Percentiles rank a stretch among this genome's conserved stretches.
phyloP scores from a whole-genome alignment of 495 filamentous ascomycete genomes.

The Hypoxylon lenormandii region DNA sequence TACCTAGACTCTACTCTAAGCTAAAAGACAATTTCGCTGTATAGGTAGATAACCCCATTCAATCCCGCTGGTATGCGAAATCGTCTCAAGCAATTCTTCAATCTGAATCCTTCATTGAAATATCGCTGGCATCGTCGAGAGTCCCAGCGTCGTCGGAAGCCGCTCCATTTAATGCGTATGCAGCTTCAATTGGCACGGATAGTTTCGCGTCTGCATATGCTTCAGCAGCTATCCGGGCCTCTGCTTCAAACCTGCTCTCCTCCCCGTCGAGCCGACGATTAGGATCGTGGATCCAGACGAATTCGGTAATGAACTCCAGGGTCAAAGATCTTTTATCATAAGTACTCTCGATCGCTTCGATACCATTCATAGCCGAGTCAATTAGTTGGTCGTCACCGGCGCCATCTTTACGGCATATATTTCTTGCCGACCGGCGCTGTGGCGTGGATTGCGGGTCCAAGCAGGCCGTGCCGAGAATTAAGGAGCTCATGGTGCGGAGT shows the following conservation, averaged over 20 bases:
- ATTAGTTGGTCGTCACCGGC: background rate
- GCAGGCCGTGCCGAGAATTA: constrained; percentile 1
- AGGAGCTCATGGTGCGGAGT: constrained; percentile 7
- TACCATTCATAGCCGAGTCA: background rate
- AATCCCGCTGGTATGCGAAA: background rate
- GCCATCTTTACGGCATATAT: background rate
- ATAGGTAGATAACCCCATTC: background rate
- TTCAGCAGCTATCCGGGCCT: background rate
- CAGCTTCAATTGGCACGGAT: too few species aligned
- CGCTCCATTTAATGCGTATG: too few species aligned
- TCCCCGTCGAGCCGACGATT: background rate
- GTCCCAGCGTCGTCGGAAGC: background rate
- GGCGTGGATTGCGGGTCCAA: background rate
- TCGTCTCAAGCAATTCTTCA: background rate
- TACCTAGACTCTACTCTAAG: background rate
- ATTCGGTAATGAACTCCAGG: constrained; percentile 2
- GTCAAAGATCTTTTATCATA: background rate
- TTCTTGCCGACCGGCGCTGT: background rate
- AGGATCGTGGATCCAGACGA: background rate
- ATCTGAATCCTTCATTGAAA: background rate
- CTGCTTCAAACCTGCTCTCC: background rate
- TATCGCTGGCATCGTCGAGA: background rate
- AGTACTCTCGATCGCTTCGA: background rate
- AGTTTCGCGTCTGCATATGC: background rate
- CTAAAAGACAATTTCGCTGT: too few species aligned